These are phyloP conservation scores for Peltaster fructicola DNA, from an alignment of 2,329 filamentous ascomycete genomes.

Conservation along the genomic window DNA sequence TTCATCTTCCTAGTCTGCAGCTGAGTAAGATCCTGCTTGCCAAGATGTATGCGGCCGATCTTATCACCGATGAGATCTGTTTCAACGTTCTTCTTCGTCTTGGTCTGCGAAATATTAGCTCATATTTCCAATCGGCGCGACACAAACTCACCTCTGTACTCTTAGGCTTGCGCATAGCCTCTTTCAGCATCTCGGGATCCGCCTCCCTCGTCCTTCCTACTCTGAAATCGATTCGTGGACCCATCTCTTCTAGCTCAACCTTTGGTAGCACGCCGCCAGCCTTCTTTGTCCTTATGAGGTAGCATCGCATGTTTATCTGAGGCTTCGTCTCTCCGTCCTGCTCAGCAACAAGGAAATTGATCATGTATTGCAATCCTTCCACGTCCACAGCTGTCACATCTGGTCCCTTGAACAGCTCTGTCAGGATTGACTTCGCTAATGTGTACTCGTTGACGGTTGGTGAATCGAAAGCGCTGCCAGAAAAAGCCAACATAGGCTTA, in stretches of 20 bases:
- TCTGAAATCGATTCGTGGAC: slow-evolving; percentile 80
- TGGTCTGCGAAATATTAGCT: slow-evolving; percentile 28
- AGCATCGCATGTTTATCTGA: slow-evolving; percentile 52
- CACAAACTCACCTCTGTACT: slow-evolving; percentile 42
- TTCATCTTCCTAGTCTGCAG: slow-evolving; percentile 99
- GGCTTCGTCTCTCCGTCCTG: slow-evolving; percentile 28
- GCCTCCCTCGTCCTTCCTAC: slow-evolving; percentile 66
- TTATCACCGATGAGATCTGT: slow-evolving; percentile 91
- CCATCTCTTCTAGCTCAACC: slow-evolving; percentile 89
- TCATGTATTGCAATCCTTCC: slow-evolving; percentile 80
- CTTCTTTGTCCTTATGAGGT: slow-evolving; percentile 71
- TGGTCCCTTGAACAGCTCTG: slow-evolving; percentile 83
- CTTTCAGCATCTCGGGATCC: slow-evolving; percentile 65
- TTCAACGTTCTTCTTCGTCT: slow-evolving; percentile 88
- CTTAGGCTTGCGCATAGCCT: slow-evolving; percentile 75
- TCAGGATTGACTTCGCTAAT: slow-evolving; percentile 68
- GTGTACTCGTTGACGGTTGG: slow-evolving; percentile 64
- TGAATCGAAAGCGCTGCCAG: slow-evolving; percentile 73
- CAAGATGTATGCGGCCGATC: slow-evolving; percentile 80
- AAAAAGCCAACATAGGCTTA: slow-evolving; percentile 82
- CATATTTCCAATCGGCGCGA: too few species aligned
- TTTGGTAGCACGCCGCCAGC: slow-evolving; percentile 63
- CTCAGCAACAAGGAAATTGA: slow-evolving; percentile 58
- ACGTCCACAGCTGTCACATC: slow-evolving; percentile 73
- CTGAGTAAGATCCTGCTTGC: slow-evolving; percentile 70